Evolutionary conservation across 306 rosid genomes (phyloP).

Genomic region (Astragalus glycyphyllos): DNA sequence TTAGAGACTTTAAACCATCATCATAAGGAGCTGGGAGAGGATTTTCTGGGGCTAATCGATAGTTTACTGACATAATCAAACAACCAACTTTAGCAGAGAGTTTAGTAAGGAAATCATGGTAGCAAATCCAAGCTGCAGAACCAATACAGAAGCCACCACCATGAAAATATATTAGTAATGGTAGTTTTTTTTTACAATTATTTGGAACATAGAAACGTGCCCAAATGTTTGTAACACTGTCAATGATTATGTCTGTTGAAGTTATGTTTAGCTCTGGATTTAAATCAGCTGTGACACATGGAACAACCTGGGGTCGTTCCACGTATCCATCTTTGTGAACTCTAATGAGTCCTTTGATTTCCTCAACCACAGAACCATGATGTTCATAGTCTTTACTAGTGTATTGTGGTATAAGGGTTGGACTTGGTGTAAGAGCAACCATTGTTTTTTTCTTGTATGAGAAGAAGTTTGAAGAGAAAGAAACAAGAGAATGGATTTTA

Average conservation of each 20-base stretch:
- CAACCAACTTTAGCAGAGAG: slow-evolving; percentile 55
- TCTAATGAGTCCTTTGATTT: slow-evolving; percentile 75
- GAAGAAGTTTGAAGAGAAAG: slow-evolving; percentile 27
- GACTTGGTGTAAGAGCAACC: slow-evolving; percentile 59
- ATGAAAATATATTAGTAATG: slow-evolving; percentile 77
- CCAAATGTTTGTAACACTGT: slow-evolving; percentile 59
- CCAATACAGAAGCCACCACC: slow-evolving; percentile 96
- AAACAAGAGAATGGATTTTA: slow-evolving; percentile 21
- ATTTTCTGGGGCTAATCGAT: slow-evolving; percentile 85
- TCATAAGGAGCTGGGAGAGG: slow-evolving; percentile 91
- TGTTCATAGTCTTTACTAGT: slow-evolving; percentile 41
- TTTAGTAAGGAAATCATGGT: slow-evolving; percentile 73
- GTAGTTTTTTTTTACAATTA: slow-evolving; percentile 51
- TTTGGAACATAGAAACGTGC: slow-evolving; percentile 79
- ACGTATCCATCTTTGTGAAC: slow-evolving; percentile 72
- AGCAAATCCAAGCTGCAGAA: slow-evolving; percentile 87
- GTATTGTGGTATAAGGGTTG: slow-evolving; percentile 47
- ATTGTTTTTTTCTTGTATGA: slow-evolving; percentile 34
- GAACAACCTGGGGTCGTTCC: slow-evolving; percentile 70
- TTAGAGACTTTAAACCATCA: slow-evolving; percentile 67
- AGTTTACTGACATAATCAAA: slow-evolving; percentile 74
- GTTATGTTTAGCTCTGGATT: slow-evolving; percentile 54
- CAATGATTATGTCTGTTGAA: slow-evolving; percentile 67
- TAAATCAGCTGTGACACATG: slow-evolving; percentile 55
- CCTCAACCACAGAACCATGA: slow-evolving; percentile 56